Percentiles rank a stretch among this genome's conserved stretches.
Conservation (phyloP, 495 filamentous ascomycete species). For the Xylaria venustula region DNA sequence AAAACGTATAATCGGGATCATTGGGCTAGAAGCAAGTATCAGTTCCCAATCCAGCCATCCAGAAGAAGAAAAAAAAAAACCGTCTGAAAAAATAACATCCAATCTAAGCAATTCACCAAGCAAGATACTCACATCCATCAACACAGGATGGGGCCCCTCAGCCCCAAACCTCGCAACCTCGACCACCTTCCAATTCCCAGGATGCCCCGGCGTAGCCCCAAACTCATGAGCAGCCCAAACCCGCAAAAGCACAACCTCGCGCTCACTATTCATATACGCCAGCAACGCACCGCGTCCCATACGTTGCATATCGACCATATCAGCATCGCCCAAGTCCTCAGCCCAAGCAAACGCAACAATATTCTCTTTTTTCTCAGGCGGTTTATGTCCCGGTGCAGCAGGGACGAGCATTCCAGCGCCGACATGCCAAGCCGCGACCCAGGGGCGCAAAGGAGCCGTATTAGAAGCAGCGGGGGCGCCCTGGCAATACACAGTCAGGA, state of each 20-base stretch:
- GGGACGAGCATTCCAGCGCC: conserved; percentile 49
- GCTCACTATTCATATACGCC: conserved; percentile 41
- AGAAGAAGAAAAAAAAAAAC: too few relatives aligned
- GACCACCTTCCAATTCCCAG: conserved; percentile 37
- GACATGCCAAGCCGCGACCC: conserved; percentile 40
- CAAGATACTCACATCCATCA: conserved; percentile 26
- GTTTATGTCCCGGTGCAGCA: conserved; percentile 11
- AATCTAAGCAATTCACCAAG: too few relatives aligned
- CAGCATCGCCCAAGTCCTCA: too few relatives aligned
- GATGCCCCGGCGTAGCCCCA: conserved; percentile 18
- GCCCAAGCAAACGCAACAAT: conserved; percentile 47
- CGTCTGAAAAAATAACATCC: too few relatives aligned
- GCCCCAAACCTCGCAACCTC: conserved; percentile 43
- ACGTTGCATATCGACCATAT: too few relatives aligned
- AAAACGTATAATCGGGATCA: conserved; percentile 40
- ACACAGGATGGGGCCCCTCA: conserved; percentile 38
- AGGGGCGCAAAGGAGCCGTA: conserved; percentile 23
- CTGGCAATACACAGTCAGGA: conserved; percentile 45
- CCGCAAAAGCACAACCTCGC: conserved; percentile 42
- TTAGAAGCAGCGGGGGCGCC: conserved; percentile 24
- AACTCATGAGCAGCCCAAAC: conserved; percentile 31
- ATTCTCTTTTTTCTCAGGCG: conserved; percentile 37
- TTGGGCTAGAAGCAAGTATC: conserved; percentile 11
- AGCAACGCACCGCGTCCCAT: conserved; percentile 37
- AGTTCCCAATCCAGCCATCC: not conserved